Percentiles rank a stretch among this genome's conserved stretches.
Evolutionary conservation across 129 eudicot genomes (phyloP).

Genomic region (sunflower (Helianthus annuus)): HanXRQr2.0-SUNRISE NC_035438.2:58383221-58383720

Average conservation of each 20-base stretch:
- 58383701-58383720: conserved; percentile 87
- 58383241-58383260: conserved; percentile 98
- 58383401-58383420: conserved; percentile 98
- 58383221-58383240: conserved; percentile 84
- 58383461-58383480: background rate
- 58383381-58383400: conserved; percentile 99
- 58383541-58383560: background rate
- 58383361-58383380: conserved; percentile 97
- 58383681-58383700: conserved; percentile 88
- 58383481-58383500: background rate
- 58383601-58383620: conserved; percentile 62
- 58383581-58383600: conserved; percentile 90
- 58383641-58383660: conserved; percentile 45
- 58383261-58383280: conserved; percentile 95
- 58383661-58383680: conserved; percentile 77
- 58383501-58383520: too few species aligned
- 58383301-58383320: background rate
- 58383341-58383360: conserved; percentile 44
- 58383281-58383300: background rate
- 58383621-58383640: conserved; percentile 51
- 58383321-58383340: conserved; percentile 3
- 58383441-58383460: conserved; percentile 42
- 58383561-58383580: conserved; percentile 43
- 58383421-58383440: conserved; percentile 96
- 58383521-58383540: too few species aligned